A percentile compares a stretch with the other conserved stretches of the same genome.
Evolutionary conservation across 805 yeast genomes (phyloP).

Genomic region (Starmerella floricola): DNA sequence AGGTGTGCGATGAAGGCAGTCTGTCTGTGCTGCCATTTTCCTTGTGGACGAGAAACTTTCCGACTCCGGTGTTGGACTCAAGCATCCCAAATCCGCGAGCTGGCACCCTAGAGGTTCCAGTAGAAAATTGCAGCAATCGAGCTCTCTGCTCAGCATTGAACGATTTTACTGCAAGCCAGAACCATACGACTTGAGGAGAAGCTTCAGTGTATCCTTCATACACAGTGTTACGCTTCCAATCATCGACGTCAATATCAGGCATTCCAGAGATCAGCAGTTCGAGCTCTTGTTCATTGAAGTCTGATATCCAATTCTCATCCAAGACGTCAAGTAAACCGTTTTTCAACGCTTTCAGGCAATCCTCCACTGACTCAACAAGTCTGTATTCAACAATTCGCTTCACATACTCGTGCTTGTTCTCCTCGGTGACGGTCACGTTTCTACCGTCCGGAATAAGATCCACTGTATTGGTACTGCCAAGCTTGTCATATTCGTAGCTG

Average conservation of each 20-base stretch:
- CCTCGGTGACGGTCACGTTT: conserved; percentile 76
- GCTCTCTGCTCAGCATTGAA: conserved; percentile 93
- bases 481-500: conserved; percentile 49
- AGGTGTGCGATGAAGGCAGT: conserved; percentile 90
- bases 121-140: conserved; percentile 82
- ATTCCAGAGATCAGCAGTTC: conserved; percentile 86
- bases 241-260: conserved; percentile 92
- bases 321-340: conserved; percentile 77
- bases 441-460: conserved; percentile 78
- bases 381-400: conserved; percentile 75
- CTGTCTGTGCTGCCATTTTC: conserved; percentile 79
- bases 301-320: conserved; percentile 67
- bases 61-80: conserved; percentile 74
- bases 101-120: conserved; percentile 96
- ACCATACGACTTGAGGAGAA: conserved; percentile 85
- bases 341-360: conserved; percentile 75
- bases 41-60: conserved; percentile 78
- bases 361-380: conserved; percentile 66
- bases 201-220: conserved; percentile 70
- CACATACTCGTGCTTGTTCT: conserved; percentile 83
- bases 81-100: conserved; percentile 83
- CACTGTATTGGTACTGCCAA: conserved; percentile 69
- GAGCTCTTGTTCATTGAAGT: conserved; percentile 92
- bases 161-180: conserved; percentile 94
- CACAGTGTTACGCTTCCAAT: conserved; percentile 80